Conservation (phyloP, 179 eudicot genomes). For the Heliamphora pulchella region DNA sequence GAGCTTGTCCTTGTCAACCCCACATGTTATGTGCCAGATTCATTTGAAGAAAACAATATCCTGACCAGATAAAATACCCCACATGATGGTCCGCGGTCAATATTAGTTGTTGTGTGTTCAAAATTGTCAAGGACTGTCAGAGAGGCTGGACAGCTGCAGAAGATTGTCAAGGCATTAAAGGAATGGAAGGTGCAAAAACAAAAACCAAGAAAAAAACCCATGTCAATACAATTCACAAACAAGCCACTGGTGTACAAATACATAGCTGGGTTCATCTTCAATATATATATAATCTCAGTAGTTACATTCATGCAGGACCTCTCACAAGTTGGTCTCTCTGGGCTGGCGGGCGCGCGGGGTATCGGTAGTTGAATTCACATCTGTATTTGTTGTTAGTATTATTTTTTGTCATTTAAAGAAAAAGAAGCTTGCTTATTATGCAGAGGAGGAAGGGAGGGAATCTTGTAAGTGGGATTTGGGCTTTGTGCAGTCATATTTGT, state of each 20-base stretch:
- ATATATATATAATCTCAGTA: background rate
- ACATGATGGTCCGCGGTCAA: slow-evolving; percentile 1
- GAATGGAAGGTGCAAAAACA: background rate
- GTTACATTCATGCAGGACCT: background rate
- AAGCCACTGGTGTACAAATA: slow-evolving; percentile 14
- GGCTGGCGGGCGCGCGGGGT: too few species aligned
- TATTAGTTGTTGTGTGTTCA: background rate
- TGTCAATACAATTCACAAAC: slow-evolving; percentile 14
- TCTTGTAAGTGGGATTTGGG: background rate
- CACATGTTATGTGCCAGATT: slow-evolving; percentile 9
- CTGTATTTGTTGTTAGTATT: background rate
- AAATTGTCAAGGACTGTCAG: background rate
- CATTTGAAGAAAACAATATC: background rate
- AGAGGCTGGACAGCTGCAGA: slow-evolving; percentile 4
- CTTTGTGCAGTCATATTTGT: background rate
- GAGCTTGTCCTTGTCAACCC: background rate
- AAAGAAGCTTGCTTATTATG: background rate
- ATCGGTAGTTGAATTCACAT: background rate
- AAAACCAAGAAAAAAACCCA: background rate
- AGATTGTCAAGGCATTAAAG: background rate
- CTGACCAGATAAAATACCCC: background rate
- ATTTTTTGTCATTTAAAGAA: background rate
- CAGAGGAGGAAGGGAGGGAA: background rate
- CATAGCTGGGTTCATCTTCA: slow-evolving; percentile 15
- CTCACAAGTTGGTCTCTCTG: background rate